Evolutionary conservation across 2,329 filamentous ascomycete genomes (phyloP).

Genomic region (Aureobasidium sp.): DNA sequence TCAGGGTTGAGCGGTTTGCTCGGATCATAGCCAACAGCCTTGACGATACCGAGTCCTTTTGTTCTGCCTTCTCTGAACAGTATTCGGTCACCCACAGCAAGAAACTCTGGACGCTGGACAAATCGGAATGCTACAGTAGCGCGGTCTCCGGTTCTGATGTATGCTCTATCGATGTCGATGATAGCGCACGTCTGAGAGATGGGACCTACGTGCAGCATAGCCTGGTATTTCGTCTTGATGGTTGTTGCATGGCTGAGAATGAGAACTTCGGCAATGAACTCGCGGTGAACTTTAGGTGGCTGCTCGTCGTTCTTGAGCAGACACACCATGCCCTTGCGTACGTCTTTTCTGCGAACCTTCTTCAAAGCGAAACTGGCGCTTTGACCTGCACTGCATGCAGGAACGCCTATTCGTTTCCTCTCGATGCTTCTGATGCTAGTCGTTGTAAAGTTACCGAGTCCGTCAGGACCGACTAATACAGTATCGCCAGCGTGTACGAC

Average conservation of each 20-base stretch:
- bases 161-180: constrained; percentile 93
- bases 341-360: constrained; percentile 79
- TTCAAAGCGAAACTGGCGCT: constrained; percentile 88
- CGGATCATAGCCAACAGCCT: constrained; percentile 79
- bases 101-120: constrained; percentile 86
- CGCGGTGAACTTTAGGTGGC: constrained; percentile 46
- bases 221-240: constrained; percentile 94
- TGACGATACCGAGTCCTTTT: constrained; percentile 92
- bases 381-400: constrained; percentile 82
- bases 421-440: constrained; percentile 91
- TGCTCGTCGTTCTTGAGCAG: constrained; percentile 64
- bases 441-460: constrained; percentile 77
- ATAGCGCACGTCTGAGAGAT: constrained; percentile 95
- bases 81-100: constrained; percentile 79
- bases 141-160: constrained; percentile 90
- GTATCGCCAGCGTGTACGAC: constrained; percentile 85
- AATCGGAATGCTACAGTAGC: constrained; percentile 92
- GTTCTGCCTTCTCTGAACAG: constrained; percentile 92
- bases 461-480: constrained; percentile 83
- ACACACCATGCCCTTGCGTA: constrained; percentile 97
- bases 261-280: constrained; percentile 65
- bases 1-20: constrained; percentile 39
- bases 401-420: constrained; percentile 82
- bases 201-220: constrained; percentile 94
- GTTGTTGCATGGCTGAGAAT: constrained; percentile 95